phyloP scores from a whole-genome alignment of 192 early-diverging fungal species.

The Rhizophagus prolifer region DNA sequence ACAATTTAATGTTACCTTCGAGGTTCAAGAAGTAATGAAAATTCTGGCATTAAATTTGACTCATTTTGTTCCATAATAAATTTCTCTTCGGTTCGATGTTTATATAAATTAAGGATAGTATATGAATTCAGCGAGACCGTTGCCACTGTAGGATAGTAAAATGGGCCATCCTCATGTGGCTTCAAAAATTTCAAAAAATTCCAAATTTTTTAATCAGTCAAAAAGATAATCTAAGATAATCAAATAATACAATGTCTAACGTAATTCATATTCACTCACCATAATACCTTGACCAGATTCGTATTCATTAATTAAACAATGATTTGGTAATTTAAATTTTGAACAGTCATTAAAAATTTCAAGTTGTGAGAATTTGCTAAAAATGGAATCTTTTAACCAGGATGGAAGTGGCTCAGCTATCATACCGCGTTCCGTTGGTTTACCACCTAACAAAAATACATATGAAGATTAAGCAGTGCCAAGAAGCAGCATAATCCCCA shows the following conservation, averaged over 20 bases:
- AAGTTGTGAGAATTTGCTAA: conserved; percentile 33
- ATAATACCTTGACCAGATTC: conserved; percentile 53
- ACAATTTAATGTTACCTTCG: conserved; percentile 24
- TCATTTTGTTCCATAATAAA: neutral
- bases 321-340: conserved; percentile 40
- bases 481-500: conserved; percentile 35
- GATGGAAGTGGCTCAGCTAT: conserved; percentile 42
- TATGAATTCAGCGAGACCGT: conserved; percentile 49
- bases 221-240: neutral
- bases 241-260: neutral
- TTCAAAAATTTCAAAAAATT: conserved; percentile 1
- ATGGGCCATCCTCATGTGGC: conserved; percentile 53
- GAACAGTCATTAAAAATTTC: conserved; percentile 34
- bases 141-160: conserved; percentile 51
- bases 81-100: neutral
- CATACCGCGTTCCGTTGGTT: conserved; percentile 41
- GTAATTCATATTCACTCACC: conserved; percentile 26
- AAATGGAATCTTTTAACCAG: conserved; percentile 37
- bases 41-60: conserved; percentile 26
- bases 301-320: conserved; percentile 54
- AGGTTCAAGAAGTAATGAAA: conserved; percentile 46
- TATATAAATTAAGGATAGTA: conserved; percentile 48
- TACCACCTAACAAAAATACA: conserved; percentile 29
- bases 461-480: neutral
- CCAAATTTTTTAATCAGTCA: neutral